Conservation (phyloP, 306 rosid genomes). For the Rosa multiflora region DNA sequence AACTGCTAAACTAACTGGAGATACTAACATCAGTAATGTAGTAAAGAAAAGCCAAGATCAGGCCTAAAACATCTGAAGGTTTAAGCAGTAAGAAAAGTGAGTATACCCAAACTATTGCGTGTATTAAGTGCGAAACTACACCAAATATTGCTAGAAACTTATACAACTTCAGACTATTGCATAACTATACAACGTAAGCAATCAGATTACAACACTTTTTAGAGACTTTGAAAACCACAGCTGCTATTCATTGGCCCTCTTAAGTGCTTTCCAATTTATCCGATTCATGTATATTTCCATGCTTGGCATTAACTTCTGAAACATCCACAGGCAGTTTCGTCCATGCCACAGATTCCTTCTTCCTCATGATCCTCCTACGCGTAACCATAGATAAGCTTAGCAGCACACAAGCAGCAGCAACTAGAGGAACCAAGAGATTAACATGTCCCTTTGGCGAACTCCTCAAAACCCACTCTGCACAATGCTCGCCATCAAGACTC, state of each 20-base stretch:
- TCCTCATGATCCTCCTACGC: constrained; percentile 30
- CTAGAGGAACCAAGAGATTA: constrained; percentile 29
- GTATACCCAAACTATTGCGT: neutral
- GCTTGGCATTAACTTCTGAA: constrained; percentile 19
- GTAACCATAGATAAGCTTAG: constrained; percentile 29
- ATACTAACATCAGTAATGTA: neutral
- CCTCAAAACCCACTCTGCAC: constrained; percentile 34
- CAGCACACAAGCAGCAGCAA: constrained; percentile 38
- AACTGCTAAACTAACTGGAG: neutral
- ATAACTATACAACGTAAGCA: neutral
- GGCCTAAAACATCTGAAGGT: neutral
- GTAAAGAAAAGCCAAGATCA: neutral
- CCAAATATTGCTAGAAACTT: neutral
- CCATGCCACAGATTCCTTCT: constrained; percentile 35
- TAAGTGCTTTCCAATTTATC: no score
- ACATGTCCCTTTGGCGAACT: constrained; percentile 28
- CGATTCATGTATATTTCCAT: constrained; percentile 1
- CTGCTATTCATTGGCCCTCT: neutral
- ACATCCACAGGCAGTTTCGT: constrained; percentile 39
- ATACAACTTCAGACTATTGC: neutral
- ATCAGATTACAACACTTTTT: neutral
- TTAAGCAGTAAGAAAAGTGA: neutral
- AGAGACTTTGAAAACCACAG: constrained; percentile 4
- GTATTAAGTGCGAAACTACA: neutral
- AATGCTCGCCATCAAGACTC: constrained; percentile 40